A percentile compares a stretch with the other conserved stretches of the same genome.
phyloP scores from a whole-genome alignment of 2,329 filamentous ascomycete genomes.

The Arthrobotrys iridis region DNA sequence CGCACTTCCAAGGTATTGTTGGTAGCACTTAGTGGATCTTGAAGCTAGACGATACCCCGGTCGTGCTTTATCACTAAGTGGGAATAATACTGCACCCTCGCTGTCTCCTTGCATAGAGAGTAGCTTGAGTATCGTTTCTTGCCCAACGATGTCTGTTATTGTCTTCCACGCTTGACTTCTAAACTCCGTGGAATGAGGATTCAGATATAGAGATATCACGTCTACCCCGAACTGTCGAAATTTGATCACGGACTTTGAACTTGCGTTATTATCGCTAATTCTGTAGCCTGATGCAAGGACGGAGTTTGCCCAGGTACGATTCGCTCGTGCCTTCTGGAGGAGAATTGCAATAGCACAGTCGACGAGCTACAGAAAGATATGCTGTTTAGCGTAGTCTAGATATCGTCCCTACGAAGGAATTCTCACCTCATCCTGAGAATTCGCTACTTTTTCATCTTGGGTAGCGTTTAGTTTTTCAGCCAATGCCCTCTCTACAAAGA shows the following conservation, averaged over 20 bases:
- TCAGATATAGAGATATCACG: conserved; percentile 67
- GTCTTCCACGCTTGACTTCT: conserved; percentile 78
- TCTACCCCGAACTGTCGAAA: conserved; percentile 56
- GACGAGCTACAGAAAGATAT: conserved; percentile 4
- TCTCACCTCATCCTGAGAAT: conserved; percentile 33
- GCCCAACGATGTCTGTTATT: conserved; percentile 77
- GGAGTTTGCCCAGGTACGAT: conserved; percentile 32
- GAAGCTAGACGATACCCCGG: conserved; percentile 3
- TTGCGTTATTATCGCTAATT: conserved; percentile 30
- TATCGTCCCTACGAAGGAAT: not conserved
- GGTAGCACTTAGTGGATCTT: conserved; percentile 41
- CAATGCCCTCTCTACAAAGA: conserved; percentile 25
- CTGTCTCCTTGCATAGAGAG: conserved; percentile 47
- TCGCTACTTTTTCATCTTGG: conserved; percentile 36
- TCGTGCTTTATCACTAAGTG: conserved; percentile 29
- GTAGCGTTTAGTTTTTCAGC: conserved; percentile 42
- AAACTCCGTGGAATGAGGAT: conserved; percentile 75
- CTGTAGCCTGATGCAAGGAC: conserved; percentile 20
- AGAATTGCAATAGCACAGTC: conserved; percentile 34
- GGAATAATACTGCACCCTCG: conserved; percentile 39
- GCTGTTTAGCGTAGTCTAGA: not conserved
- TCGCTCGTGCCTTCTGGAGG: conserved; percentile 29
- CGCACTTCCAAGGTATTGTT: conserved; percentile 37
- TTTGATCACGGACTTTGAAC: conserved; percentile 37
- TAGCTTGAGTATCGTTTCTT: conserved; percentile 64